These are phyloP conservation scores for Boletus rufocinnamomeus DNA, from an alignment of 768 basidiomycete species.

Conservation along the genomic window DNA sequence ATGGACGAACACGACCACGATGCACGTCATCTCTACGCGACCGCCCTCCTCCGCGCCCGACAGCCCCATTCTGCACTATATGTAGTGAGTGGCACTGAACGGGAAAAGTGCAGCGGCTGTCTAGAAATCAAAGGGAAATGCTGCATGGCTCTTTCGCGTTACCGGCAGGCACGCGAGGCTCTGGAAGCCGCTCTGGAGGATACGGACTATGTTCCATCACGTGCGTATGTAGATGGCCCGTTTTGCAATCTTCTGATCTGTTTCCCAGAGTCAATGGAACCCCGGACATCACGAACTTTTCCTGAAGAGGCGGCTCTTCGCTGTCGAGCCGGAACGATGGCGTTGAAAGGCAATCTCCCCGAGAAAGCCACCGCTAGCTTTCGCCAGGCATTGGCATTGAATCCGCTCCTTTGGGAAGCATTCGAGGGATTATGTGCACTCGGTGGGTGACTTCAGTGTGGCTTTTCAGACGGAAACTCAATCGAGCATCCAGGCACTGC, in stretches of 20 bases:
- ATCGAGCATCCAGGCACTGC: constrained; percentile 52
- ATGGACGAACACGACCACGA: constrained; percentile 74
- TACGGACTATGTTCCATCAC: constrained; percentile 51
- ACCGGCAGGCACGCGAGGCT: constrained; percentile 75
- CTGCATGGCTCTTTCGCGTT: constrained; percentile 68
- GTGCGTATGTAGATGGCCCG: constrained; percentile 43
- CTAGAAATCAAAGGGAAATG: constrained; percentile 78
- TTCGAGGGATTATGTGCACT: constrained; percentile 83
- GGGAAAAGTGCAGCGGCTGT: constrained; percentile 70
- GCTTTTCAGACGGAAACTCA: constrained; percentile 15
- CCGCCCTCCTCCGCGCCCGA: constrained; percentile 65
- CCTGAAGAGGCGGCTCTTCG: constrained; percentile 73
- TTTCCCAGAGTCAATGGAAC: constrained; percentile 53
- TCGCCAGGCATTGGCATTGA: constrained; percentile 64
- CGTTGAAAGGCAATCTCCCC: constrained; percentile 75
- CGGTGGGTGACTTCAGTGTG: constrained; percentile 48
- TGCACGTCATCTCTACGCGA: constrained; percentile 83
- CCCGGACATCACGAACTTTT: constrained; percentile 56
- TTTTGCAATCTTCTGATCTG: constrained; percentile 15
- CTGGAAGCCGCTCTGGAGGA: constrained; percentile 63
- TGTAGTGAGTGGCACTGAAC: constrained; percentile 63
- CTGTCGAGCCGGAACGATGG: constrained; percentile 76
- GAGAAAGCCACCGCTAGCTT: constrained; percentile 74
- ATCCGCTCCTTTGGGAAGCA: constrained; percentile 90
- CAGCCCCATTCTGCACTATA: constrained; percentile 76